Base-by-base conservation (phyloP, 352 stramenopile genomes). In the Pythium brachiatum region DNA sequence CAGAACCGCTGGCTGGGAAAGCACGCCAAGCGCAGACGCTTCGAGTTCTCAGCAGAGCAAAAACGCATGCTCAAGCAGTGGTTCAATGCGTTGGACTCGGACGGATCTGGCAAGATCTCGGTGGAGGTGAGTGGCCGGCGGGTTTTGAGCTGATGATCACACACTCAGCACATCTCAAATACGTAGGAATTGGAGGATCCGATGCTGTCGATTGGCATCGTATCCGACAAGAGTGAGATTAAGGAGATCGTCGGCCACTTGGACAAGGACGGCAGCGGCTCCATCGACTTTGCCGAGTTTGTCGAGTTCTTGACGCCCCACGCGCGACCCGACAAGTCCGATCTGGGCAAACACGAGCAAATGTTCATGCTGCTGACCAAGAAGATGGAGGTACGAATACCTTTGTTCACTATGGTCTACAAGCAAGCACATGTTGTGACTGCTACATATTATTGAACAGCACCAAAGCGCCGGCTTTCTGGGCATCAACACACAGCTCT, bases 251-350 rank as follows among this genome's bases (percentile, higher is more conserved):
- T 90, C 15, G 70, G 57, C 11, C 75, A 73, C 20, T 57, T 92
- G 7, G 83, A 92, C 66, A 88, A 82, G 32, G 81, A 92, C 62
- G 69, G 74, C 9, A 92, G 86, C 61, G 83, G 79, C 2, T 73
- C 77, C 46, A 90, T 92, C 54, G 83, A 92, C 60, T 92, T 92
- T 57, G 66, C 85, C 13, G 83, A 92, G 68, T 92, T 92, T 51
- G 79, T 92, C 2, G 76, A 82, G 12, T 88, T 90, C 41, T 69
- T 92, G 23, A 92, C 81, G 27, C 83, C 83, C 16, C 78, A 88
- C 34, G 27, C 70, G 7, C 76, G 73, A 13, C 60, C 68, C 32
- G 76, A 76, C 58, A 79, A 77, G 32, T 70, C 62, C 13, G 77
- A 64, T 18, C 57, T 79, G 13, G 73, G 81, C 47, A 89, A 88